Base-by-base conservation (phyloP, 108 stramenopile species). In the Aurantiochytrium sp. region DNA sequence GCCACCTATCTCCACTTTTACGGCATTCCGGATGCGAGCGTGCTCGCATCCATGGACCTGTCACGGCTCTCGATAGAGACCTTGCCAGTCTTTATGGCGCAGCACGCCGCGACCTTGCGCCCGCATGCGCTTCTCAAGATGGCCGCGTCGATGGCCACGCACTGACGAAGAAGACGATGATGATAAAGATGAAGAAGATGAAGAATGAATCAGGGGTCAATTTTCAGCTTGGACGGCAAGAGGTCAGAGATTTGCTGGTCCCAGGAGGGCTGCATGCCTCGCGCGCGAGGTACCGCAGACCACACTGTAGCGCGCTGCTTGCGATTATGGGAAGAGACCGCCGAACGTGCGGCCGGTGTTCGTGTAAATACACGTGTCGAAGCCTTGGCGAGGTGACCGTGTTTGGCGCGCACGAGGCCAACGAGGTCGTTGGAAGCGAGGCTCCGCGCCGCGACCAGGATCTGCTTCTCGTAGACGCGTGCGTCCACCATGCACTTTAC, bases 401-500 rank as follows among this genome's bases (percentile, higher is more conserved):
- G 73, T 24, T 81, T 81, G 27, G 73, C 73, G 24, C 73, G 39
- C 39, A 81, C 73, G 32, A 81, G 73, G 17, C 12, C 39, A n/a
- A 81, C 45, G n/a, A 48, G n/a, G 30, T 81, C 73, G 6, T 48
- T 48, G 30, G 73, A 41, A 12, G 73, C 73, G 6, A 81, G n/a
- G 12, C 45, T 81, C 36, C 73, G 39, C 1, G 73, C 73, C 12
- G 73, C 45, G 1, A 48, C 19, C 6, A 81, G 45, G 0, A 81
- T 81, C 30, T 48, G 39, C 45, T 81, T 81, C 42, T 81, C 73
- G 30, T 81, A 81, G 39, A 48, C 73, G 6, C 45, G 39, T 12
- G 73, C 73, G 32, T 81, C 73, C 2, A 81, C 42, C 73, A 81
- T 81, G 45, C 73, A 81, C 45, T 81, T 81, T 22, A 81, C 45